Evolutionary conservation across 2,329 filamentous ascomycete genomes (phyloP).

Genomic region (Geoglossum cookeanum): DNA sequence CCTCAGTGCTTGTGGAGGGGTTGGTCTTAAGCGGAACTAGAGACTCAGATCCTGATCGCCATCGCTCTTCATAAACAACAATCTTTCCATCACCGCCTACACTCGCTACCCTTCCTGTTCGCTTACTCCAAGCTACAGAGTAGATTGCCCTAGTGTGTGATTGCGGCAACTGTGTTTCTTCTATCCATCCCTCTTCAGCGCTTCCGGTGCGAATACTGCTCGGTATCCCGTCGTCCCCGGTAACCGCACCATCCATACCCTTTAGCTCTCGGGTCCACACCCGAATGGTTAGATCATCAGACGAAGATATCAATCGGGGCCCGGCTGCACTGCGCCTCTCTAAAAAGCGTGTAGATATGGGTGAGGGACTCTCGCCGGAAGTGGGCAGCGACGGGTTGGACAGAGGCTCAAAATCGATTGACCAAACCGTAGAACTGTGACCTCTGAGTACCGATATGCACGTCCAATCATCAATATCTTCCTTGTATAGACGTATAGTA

Average conservation of each 20-base stretch:
- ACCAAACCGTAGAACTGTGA: conserved; percentile 80
- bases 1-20: conserved; percentile 7
- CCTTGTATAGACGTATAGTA: conserved; percentile 70
- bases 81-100: conserved; percentile 74
- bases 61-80: conserved; percentile 54
- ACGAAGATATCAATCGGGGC: conserved; percentile 58
- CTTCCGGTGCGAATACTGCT: conserved; percentile 63
- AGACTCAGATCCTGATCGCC: conserved; percentile 13
- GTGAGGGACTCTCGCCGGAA: conserved; percentile 14
- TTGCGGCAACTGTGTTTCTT: conserved; percentile 55
- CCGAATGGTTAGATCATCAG: conserved; percentile 61
- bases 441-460: conserved; percentile 68
- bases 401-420: conserved; percentile 33
- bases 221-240: conserved; percentile 45
- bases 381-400: neutral
- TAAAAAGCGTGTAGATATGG: conserved; percentile 12
- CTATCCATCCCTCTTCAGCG: conserved; percentile 66
- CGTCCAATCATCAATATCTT: conserved; percentile 87
- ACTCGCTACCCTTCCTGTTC: conserved; percentile 63
- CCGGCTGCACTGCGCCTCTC: conserved; percentile 22
- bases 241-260: conserved; percentile 20
- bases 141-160: conserved; percentile 70
- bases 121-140: conserved; percentile 63
- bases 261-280: conserved; percentile 54
- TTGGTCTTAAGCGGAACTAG: conserved; percentile 5